Percentiles rank a stretch among this genome's conserved stretches.
Conservation (phyloP, 2,329 filamentous ascomycete species). For the Fusarium nurragi region DNA sequence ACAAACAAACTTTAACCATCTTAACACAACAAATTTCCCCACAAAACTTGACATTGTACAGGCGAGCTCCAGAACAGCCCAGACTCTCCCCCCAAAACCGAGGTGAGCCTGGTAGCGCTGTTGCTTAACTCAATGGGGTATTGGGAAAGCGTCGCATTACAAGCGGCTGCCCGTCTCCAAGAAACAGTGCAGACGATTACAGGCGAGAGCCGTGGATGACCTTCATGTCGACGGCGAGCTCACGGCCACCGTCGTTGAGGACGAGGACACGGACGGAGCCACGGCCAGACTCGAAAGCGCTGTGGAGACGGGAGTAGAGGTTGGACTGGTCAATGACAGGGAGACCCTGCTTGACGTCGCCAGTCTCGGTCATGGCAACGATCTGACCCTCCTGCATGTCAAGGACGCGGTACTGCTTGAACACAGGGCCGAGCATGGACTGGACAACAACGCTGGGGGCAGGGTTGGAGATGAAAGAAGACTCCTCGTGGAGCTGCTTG, state of each 20-base stretch:
- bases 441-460: constrained; percentile 96
- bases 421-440: constrained; percentile 98
- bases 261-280: constrained; percentile 95
- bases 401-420: constrained; percentile 99
- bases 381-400: constrained; percentile 89
- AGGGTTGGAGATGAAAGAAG: constrained; percentile 96
- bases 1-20: constrained; percentile 43
- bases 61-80: constrained; percentile 25
- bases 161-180: constrained; percentile 36
- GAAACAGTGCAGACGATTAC: constrained; percentile 54
- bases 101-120: constrained; percentile 32
- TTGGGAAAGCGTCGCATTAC: constrained; percentile 37
- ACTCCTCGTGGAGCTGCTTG: constrained; percentile 99
- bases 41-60: constrained; percentile 36
- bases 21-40: constrained; percentile 38
- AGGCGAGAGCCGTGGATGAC: constrained; percentile 84
- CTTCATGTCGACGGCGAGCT: constrained; percentile 99
- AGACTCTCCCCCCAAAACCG: constrained; percentile 16
- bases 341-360: constrained; percentile 96
- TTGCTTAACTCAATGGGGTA: constrained; percentile 24
- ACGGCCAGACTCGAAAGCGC: constrained; percentile 89
- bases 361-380: constrained; percentile 98
- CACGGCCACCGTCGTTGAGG: constrained; percentile 89
- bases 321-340: constrained; percentile 94
- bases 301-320: constrained; percentile 81